Evolutionary conservation across 148 eudicot species (phyloP), one percentile per base, ranked within the genome.

Genomic region (Cornus kousa): DNA sequence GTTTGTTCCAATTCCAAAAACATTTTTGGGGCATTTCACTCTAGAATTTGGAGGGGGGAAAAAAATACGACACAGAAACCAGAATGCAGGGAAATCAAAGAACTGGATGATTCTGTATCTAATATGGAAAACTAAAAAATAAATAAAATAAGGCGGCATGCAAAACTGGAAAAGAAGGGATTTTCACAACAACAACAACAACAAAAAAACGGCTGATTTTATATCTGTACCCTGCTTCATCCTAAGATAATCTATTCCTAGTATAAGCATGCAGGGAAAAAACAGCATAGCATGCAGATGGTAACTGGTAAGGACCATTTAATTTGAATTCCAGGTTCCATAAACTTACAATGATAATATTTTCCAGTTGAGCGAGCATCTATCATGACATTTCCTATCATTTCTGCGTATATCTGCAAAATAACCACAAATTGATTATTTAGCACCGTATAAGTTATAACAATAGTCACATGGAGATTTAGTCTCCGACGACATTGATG

Each of bases 281-380:
- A 50, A 50, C 14, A 50, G 57, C 57, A 50, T 50, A 50, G 14
- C 14, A 50, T 50, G 57, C 57, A 50, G n/a, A 60, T 39, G n/a
- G n/a, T 28, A 28, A 28, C 28, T 28, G 28, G 28, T 17, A 72
- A 24, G 22, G 70, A 40, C 64, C 5, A 32, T 37, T 76, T 24
- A 43, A 39, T 10, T 59, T 13, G 17, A 23, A 37, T 31, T 10
- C 70, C 35, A 20, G 23, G 57, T 59, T 39, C 50, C 31, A 55
- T 69, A 66, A 72, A 84, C 98, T 92, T 89, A 96, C 99, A 97
- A 81, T 97, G 99, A 82, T 94, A 96, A 85, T 97, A 94, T 83
- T 97, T 94, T 80, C 99, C 99, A 82, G 99, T 96, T 75, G 99
- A 96, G 28, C 98, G 97, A n/a, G 99, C 99, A 89, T 94, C 99